These are phyloP conservation scores for Chlorella sp. DNA, from an alignment of 139 green algal species.

Conservation along the genomic window DNA sequence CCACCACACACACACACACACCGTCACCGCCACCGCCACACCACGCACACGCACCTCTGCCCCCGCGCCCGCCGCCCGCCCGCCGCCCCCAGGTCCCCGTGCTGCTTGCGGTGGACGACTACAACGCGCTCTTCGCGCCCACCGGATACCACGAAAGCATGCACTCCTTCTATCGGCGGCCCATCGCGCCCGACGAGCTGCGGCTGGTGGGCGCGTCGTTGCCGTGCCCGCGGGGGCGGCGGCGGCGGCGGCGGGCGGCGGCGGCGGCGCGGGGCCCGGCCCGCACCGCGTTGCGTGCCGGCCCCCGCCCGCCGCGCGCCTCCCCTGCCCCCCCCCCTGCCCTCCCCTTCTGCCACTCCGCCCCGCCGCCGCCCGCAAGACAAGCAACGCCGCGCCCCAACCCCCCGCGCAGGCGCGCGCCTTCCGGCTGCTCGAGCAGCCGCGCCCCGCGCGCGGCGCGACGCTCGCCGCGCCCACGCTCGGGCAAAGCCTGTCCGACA, in stretches of 20 bases:
- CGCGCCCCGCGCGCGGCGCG: conserved; percentile 16
- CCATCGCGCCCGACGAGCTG: conserved; percentile 45
- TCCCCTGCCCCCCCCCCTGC: background rate
- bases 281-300: background rate
- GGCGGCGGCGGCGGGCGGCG: no score
- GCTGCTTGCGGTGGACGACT: conserved; percentile 70
- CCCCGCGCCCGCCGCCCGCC: no score
- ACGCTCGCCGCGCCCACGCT: conserved; percentile 15
- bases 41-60: no score
- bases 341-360: background rate
- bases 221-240: no score
- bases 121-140: conserved; percentile 62
- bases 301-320: background rate
- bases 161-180: conserved; percentile 20
- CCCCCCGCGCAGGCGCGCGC: conserved; percentile 26
- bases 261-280: background rate
- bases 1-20: no score
- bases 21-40: no score
- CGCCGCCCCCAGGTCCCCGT: no score
- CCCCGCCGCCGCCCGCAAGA: no score
- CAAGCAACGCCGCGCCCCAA: no score
- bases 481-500: background rate
- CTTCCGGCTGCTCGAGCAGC: conserved; percentile 45
- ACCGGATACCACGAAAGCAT: conserved; percentile 53
- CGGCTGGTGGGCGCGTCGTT: conserved; percentile 43